A percentile compares a stretch with the other conserved stretches of the same genome.
These are phyloP conservation scores for Rosa hybrid DNA, from an alignment of 331 rosid species.

Conservation along the genomic window DNA sequence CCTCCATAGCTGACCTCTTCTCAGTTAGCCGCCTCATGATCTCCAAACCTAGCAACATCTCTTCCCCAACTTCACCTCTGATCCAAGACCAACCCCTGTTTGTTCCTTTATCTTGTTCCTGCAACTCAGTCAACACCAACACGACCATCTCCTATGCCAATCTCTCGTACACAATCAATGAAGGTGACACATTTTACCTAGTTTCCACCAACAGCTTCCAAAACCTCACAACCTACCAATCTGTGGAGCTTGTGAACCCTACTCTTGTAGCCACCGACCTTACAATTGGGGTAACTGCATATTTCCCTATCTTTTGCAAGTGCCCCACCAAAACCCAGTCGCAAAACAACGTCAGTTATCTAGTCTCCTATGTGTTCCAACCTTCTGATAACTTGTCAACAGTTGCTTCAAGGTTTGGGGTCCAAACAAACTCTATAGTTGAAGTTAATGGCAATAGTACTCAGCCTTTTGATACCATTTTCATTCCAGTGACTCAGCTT, in stretches of 20 bases:
- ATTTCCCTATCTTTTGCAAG: conserved; percentile 78
- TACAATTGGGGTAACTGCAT: conserved; percentile 40
- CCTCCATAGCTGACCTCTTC: conserved; percentile 77
- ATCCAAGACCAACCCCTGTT: conserved; percentile 52
- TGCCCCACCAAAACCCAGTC: conserved; percentile 55
- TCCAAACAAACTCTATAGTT: conserved; percentile 30
- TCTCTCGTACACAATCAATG: conserved; percentile 50
- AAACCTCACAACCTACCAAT: conserved; percentile 75
- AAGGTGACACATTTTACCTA: conserved; percentile 50
- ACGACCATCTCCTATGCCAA: conserved; percentile 70
- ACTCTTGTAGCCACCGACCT: conserved; percentile 45
- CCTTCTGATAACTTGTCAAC: conserved; percentile 62
- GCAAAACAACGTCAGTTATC: conserved; percentile 29
- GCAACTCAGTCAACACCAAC: conserved; percentile 51
- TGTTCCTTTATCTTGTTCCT: conserved; percentile 67
- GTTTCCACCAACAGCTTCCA: conserved; percentile 44
- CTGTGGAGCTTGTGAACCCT: conserved; percentile 69
- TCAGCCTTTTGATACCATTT: conserved; percentile 51
- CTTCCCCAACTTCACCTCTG: conserved; percentile 51
- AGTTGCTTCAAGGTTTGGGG: conserved; percentile 55
- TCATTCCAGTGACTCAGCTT: conserved; percentile 61
- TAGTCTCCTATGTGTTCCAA: conserved; percentile 73
- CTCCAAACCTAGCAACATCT: conserved; percentile 60
- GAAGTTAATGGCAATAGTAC: conserved; percentile 35
- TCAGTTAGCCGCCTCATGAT: conserved; percentile 62